A percentile compares a stretch with the other conserved stretches of the same genome.
Evolutionary conservation across 2,329 filamentous ascomycete genomes (phyloP).

Genomic region (Penicillium sp.): DNA sequence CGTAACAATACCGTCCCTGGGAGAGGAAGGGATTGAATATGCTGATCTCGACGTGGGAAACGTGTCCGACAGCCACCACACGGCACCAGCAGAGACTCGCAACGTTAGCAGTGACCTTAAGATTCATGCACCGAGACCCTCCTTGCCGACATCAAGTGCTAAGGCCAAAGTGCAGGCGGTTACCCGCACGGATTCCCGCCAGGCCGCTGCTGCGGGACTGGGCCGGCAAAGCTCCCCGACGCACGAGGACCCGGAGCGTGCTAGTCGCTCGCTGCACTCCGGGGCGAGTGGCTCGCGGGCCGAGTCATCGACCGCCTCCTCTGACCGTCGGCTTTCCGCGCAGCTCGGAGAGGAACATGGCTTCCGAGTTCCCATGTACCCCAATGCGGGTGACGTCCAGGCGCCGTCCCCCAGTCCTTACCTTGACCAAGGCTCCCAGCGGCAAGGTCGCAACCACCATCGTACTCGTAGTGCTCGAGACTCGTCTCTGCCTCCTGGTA

Average conservation of each 20-base stretch:
- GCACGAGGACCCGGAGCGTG: constrained; percentile 51
- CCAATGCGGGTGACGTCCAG: constrained; percentile 89
- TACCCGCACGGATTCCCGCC: constrained; percentile 86
- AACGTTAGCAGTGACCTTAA: constrained; percentile 77
- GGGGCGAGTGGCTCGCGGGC: constrained; percentile 59
- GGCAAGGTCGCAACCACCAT: constrained; percentile 57
- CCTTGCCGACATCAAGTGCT: constrained; percentile 74
- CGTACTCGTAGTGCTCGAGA: constrained; percentile 71
- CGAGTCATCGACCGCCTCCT: constrained; percentile 46
- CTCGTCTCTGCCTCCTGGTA: constrained; percentile 73
- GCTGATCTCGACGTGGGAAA: constrained; percentile 56
- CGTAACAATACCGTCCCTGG: constrained; percentile 78
- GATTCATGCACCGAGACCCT: constrained; percentile 84
- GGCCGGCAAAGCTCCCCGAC: constrained; percentile 58
- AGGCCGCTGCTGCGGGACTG: constrained; percentile 79
- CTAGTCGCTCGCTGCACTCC: constrained; percentile 58
- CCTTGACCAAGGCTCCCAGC: constrained; percentile 46
- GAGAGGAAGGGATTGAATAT: constrained; percentile 89
- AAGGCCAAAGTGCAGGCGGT: constrained; percentile 79
- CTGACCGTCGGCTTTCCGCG: constrained; percentile 55
- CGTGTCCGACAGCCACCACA: constrained; percentile 42
- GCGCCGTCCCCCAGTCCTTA: constrained; percentile 77
- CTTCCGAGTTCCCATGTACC: constrained; percentile 93
- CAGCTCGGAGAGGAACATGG: constrained; percentile 73
- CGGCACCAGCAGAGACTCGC: constrained; percentile 68